These are phyloP conservation scores for Geotrichum klebahnii DNA, from an alignment of 1,139 yeast genomes.

Conservation along the genomic window DNA sequence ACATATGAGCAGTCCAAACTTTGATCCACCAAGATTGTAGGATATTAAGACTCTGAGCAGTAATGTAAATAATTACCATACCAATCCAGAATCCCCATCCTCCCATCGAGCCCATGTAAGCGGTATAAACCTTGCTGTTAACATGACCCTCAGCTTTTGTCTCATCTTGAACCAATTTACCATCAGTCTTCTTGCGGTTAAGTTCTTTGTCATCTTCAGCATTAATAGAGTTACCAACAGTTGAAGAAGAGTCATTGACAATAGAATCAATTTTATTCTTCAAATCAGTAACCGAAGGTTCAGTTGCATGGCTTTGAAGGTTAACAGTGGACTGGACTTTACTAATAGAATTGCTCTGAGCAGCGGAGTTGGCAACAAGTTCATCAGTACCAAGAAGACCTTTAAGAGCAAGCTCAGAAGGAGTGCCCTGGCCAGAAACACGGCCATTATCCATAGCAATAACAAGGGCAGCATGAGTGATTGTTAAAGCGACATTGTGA, in stretches of 20 bases:
- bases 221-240: conserved; percentile 19
- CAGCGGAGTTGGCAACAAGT: conserved; percentile 61
- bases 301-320: conserved; percentile 31
- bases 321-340: conserved; percentile 42
- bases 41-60: conserved; percentile 57
- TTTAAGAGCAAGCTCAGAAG: conserved; percentile 64
- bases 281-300: conserved; percentile 7
- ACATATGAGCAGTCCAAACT: conserved; percentile 55
- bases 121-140: conserved; percentile 60
- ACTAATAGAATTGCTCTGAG: conserved; percentile 57
- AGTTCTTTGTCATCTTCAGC: no score
- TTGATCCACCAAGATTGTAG: conserved; percentile 82
- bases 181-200: conserved; percentile 34
- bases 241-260: conserved; percentile 17
- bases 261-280: conserved; percentile 23
- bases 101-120: conserved; percentile 69
- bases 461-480: conserved; percentile 73
- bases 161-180: conserved; percentile 77
- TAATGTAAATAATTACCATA: conserved; percentile 47
- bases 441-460: conserved; percentile 82
- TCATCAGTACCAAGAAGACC: conserved; percentile 80
- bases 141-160: conserved; percentile 81
- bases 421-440: conserved; percentile 72
- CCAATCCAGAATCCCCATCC: conserved; percentile 47
- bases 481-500: conserved; percentile 86